Percentiles rank a stretch among this genome's conserved stretches.
phyloP scores from a whole-genome alignment of 768 basidiomycete genomes.

The Mycena amicta region DNA sequence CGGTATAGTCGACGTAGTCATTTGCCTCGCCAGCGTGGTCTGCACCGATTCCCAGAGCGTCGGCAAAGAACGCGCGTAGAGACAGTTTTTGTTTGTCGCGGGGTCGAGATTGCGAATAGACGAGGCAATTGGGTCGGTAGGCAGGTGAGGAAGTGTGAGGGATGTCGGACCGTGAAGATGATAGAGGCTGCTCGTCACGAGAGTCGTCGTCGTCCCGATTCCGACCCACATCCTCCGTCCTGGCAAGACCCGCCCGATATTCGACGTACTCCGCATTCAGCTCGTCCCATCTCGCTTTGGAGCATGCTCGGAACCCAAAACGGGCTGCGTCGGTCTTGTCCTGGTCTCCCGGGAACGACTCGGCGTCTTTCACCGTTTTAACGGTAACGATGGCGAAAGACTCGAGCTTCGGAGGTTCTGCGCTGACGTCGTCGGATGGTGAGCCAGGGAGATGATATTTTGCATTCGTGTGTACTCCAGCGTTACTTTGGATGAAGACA shows the following conservation, averaged over 20 bases:
- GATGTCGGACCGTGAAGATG: too few species aligned
- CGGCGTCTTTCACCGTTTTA: conserved; percentile 38
- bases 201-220: conserved; percentile 33
- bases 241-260: conserved; percentile 60
- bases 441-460: conserved; percentile 51
- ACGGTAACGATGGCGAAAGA: conserved; percentile 77
- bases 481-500: too few species aligned
- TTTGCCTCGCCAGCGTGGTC: conserved; percentile 38
- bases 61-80: conserved; percentile 58
- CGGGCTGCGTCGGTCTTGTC: conserved; percentile 45
- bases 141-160: conserved; percentile 32
- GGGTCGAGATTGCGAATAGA: conserved; percentile 72
- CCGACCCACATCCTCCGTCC: conserved; percentile 49
- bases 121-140: conserved; percentile 67
- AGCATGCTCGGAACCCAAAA: conserved; percentile 65
- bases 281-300: conserved; percentile 62
- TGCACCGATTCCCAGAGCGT: conserved; percentile 35
- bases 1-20: conserved; percentile 81
- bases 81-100: conserved; percentile 82
- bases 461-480: conserved; percentile 48
- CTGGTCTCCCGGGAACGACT: conserved; percentile 39
- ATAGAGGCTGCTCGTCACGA: too few species aligned
- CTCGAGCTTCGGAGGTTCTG: conserved; percentile 65
- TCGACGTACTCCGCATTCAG: conserved; percentile 71
- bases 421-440: conserved; percentile 73